Evolutionary conservation across 768 basidiomycete species (phyloP).

Genomic region (Boletus pseudo-olivaceus): DNA sequence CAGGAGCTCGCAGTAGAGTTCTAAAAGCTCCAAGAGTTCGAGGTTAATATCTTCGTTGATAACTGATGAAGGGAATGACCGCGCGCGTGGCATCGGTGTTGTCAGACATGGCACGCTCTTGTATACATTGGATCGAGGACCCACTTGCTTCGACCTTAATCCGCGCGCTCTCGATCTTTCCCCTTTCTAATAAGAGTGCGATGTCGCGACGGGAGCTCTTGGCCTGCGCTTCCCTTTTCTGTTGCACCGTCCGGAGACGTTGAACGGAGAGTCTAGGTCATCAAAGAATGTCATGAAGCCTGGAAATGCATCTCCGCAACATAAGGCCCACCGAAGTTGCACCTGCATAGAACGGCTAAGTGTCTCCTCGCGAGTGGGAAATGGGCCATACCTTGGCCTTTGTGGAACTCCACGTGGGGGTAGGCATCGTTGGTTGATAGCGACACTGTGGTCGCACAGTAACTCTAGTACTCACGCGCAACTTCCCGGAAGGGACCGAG

Average conservation of each 20-base stretch:
- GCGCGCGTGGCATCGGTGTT: slow-evolving; percentile 17
- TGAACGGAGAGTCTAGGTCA: slow-evolving; percentile 72
- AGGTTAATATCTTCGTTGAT: slow-evolving; percentile 84
- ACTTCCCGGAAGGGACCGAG: slow-evolving; percentile 12
- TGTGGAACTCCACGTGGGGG: slow-evolving; percentile 52
- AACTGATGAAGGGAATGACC: slow-evolving; percentile 38
- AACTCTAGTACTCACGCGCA: neutral
- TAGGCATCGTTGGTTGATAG: slow-evolving; percentile 24
- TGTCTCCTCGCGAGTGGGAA: neutral
- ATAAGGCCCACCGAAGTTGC: slow-evolving; percentile 41
- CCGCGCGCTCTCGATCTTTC: slow-evolving; percentile 79
- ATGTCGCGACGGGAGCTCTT: slow-evolving; percentile 75
- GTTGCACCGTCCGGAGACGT: slow-evolving; percentile 77
- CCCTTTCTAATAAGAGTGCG: slow-evolving; percentile 71
- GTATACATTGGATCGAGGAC: slow-evolving; percentile 26
- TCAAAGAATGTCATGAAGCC: slow-evolving; percentile 1
- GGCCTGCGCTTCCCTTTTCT: slow-evolving; percentile 89
- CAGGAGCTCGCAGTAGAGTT: slow-evolving; percentile 93
- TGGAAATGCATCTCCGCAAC: neutral
- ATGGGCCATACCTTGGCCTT: slow-evolving; percentile 50
- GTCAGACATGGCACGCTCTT: slow-evolving; percentile 5
- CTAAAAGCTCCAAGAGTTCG: slow-evolving; percentile 87
- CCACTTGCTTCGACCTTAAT: slow-evolving; percentile 82
- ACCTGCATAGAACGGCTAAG: slow-evolving; percentile 32
- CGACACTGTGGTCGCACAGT: neutral